phyloP scores from a whole-genome alignment of 306 rosid species.

The Morella rubra region DNA sequence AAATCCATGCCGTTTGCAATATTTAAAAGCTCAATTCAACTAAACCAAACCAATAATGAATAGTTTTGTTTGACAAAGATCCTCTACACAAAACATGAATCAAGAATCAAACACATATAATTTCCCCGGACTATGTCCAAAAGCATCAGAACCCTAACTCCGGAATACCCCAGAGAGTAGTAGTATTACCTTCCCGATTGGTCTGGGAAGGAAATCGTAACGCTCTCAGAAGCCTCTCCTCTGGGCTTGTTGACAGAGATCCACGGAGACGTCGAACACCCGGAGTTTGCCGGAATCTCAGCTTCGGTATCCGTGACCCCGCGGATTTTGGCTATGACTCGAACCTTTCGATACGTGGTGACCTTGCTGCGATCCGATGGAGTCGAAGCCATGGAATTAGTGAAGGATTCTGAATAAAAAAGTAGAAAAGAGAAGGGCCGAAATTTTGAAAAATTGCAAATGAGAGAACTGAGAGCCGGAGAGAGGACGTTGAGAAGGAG shows the following conservation, averaged over 20 bases:
- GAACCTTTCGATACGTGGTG: slow-evolving; percentile 36
- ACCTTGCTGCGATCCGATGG: slow-evolving; percentile 17
- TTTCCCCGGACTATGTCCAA: background rate
- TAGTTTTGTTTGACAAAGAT: background rate
- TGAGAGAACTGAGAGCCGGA: background rate
- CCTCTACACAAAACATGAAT: background rate
- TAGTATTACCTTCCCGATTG: slow-evolving; percentile 53
- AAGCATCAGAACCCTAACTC: no score
- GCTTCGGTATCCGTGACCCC: slow-evolving; percentile 33
- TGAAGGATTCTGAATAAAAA: background rate
- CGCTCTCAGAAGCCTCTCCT: slow-evolving; percentile 42
- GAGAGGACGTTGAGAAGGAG: background rate
- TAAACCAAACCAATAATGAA: background rate
- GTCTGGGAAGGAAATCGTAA: slow-evolving; percentile 54
- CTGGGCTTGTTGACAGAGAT: slow-evolving; percentile 54
- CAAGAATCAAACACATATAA: background rate
- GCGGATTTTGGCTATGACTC: slow-evolving; percentile 56
- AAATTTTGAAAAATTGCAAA: background rate
- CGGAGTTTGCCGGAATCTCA: slow-evolving; percentile 5
- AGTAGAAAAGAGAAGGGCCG: background rate
- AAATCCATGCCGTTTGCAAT: background rate
- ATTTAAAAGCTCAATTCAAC: background rate
- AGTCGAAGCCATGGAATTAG: slow-evolving; percentile 44
- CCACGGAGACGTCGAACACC: slow-evolving; percentile 40
- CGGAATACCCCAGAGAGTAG: background rate